Percentiles rank a stretch among this genome's conserved stretches.
Evolutionary conservation across 140 eudicot species (phyloP).

Genomic region (Bidens hawaiensis): DNA sequence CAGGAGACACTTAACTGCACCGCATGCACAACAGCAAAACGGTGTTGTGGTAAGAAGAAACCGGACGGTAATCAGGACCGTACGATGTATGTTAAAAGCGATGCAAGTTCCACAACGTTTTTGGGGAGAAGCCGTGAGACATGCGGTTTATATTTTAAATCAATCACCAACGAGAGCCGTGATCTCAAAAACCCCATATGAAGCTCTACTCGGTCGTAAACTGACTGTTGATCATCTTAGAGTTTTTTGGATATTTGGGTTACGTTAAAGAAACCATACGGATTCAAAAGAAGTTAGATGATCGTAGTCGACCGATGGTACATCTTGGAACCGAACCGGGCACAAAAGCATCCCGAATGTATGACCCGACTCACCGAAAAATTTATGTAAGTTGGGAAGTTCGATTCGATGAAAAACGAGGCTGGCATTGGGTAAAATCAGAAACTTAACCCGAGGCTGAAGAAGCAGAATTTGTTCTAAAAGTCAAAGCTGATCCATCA

Average conservation of each 20-base stretch:
- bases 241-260: background rate
- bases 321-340: background rate
- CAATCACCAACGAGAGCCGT: background rate
- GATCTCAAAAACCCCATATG: background rate
- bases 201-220: background rate
- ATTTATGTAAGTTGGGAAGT: background rate
- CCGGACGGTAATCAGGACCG: background rate
- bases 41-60: background rate
- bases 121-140: background rate
- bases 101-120: background rate
- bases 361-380: background rate
- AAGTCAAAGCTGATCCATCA: too few relatives aligned
- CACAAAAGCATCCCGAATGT: background rate
- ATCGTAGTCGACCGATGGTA: background rate
- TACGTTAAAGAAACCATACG: background rate
- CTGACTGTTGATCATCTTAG: background rate
- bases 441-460: too few relatives aligned
- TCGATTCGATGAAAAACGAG: background rate
- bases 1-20: background rate
- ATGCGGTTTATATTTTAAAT: background rate
- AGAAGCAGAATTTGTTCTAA: too few relatives aligned
- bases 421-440: background rate
- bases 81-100: background rate
- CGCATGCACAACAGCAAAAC: background rate
- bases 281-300: background rate